Conservation (phyloP, 257 asterid species). For the Primulina eburnea region DNA sequence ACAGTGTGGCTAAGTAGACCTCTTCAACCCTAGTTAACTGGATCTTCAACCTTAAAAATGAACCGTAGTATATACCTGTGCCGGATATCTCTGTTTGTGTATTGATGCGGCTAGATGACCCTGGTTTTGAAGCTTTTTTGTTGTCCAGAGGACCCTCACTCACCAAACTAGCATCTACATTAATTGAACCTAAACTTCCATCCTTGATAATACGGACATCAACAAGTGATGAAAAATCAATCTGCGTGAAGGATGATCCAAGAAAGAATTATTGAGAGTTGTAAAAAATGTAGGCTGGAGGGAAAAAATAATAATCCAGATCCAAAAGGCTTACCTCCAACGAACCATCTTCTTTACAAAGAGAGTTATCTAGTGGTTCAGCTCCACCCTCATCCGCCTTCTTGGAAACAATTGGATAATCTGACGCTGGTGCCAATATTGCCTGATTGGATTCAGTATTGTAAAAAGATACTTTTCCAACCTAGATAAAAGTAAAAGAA, state of each 20-base stretch:
- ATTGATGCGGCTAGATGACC: constrained; percentile 32
- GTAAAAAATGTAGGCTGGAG: background rate
- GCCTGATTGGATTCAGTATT: constrained; percentile 43
- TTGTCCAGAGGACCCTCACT: constrained; percentile 35
- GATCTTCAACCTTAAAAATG: background rate
- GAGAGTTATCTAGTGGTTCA: constrained; percentile 42
- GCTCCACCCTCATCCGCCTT: constrained; percentile 47
- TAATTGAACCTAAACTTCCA: constrained; percentile 38
- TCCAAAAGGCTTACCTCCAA: constrained; percentile 58
- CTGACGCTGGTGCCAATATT: constrained; percentile 57
- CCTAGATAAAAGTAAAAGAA: constrained; percentile 41
- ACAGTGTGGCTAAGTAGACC: background rate
- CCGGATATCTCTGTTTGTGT: constrained; percentile 27
- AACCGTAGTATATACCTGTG: constrained; percentile 41
- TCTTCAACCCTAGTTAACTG: background rate
- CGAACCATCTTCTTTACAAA: constrained; percentile 78
- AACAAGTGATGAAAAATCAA: constrained; percentile 62
- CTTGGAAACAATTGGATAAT: constrained; percentile 46
- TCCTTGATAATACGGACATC: constrained; percentile 57
- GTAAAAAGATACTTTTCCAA: constrained; percentile 67
- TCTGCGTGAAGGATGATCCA: constrained; percentile 41
- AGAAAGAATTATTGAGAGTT: background rate
- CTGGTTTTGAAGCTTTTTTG: constrained; percentile 30
- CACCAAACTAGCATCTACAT: constrained; percentile 22
- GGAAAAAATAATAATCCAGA: constrained; percentile 10